Evolutionary conservation across 305 asterid genomes (phyloP).

Genomic region (Stenogyne calaminthoides): DNA sequence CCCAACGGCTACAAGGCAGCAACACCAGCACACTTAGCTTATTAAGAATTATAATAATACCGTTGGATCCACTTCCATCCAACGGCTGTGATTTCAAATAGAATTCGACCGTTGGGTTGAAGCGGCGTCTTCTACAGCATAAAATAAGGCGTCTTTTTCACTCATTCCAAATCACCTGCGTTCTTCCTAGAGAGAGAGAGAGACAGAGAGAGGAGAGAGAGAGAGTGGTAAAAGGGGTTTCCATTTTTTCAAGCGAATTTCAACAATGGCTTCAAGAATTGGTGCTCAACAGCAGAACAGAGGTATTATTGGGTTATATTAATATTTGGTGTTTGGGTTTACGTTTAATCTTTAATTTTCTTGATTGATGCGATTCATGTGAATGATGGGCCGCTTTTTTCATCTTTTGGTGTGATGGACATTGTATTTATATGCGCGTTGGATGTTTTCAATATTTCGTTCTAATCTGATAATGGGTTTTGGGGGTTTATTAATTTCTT

Average conservation of each 20-base stretch:
- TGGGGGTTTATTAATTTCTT: not conserved
- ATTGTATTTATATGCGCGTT: too few relatives aligned
- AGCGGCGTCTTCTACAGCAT: constrained; percentile 32
- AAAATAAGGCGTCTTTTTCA: constrained; percentile 30
- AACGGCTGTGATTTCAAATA: constrained; percentile 17
- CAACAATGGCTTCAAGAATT: constrained; percentile 63
- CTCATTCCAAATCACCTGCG: constrained; percentile 12
- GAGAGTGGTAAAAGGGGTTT: not conserved
- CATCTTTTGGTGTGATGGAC: not conserved
- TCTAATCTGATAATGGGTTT: not conserved
- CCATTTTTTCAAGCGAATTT: constrained; percentile 8
- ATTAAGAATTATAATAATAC: constrained; percentile 11
- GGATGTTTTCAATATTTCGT: not conserved
- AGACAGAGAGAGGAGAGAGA: not conserved
- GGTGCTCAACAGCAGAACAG: constrained; percentile 56
- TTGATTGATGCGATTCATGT: not conserved
- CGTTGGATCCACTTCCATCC: constrained; percentile 29
- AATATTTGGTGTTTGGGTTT: not conserved
- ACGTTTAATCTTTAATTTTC: not conserved
- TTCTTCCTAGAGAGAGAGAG: constrained; percentile 7
- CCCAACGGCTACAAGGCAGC: constrained; percentile 33
- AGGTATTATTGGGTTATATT: not conserved
- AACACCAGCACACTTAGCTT: constrained; percentile 4
- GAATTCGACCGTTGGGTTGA: constrained; percentile 49
- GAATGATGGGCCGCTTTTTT: not conserved